phyloP scores from a whole-genome alignment of 2,329 filamentous ascomycete species.

The Fusarium sp. region DNA sequence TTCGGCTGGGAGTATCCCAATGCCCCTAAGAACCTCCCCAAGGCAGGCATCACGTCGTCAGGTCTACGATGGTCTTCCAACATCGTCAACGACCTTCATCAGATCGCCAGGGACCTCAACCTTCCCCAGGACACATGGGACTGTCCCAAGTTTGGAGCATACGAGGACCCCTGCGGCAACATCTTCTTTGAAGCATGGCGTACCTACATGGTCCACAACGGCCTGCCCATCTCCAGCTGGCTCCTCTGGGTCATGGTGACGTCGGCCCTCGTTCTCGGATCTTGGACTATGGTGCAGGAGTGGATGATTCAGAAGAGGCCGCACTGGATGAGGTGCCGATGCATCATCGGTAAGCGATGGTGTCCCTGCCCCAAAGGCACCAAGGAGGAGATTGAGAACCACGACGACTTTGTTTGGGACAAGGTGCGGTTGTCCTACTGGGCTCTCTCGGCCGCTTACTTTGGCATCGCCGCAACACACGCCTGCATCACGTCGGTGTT shows the following conservation, averaged over 20 bases:
- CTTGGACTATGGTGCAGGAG: slow-evolving; percentile 30
- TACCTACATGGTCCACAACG: slow-evolving; percentile 23
- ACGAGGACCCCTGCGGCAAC: slow-evolving; percentile 37
- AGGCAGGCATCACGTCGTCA: slow-evolving; percentile 36
- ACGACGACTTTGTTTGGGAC: slow-evolving; percentile 43
- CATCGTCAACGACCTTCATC: slow-evolving; percentile 33
- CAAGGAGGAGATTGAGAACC: slow-evolving; percentile 42
- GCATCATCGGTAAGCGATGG: slow-evolving; percentile 42
- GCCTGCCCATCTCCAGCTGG: slow-evolving; percentile 31
- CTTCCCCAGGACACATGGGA: slow-evolving; percentile 38
- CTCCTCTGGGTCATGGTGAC: slow-evolving; percentile 30
- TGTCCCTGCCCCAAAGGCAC: slow-evolving; percentile 42
- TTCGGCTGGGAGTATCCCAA: slow-evolving; percentile 45
- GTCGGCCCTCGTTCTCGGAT: slow-evolving; percentile 25
- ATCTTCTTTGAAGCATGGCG: slow-evolving; percentile 46
- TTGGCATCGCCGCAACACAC: slow-evolving; percentile 34
- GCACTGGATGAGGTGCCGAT: slow-evolving; percentile 43
- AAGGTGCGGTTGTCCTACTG: slow-evolving; percentile 42
- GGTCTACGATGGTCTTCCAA: slow-evolving; percentile 30
- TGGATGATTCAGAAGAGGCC: slow-evolving; percentile 44
- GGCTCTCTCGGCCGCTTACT: slow-evolving; percentile 35
- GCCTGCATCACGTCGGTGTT: slow-evolving; percentile 30
- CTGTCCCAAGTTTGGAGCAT: slow-evolving; percentile 34
- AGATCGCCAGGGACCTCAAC: slow-evolving; percentile 37
- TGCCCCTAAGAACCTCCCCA: slow-evolving; percentile 38